These are phyloP conservation scores for Piper betle DNA, from an alignment of 164 flowering plant genomes.

Conservation along the genomic window DNA sequence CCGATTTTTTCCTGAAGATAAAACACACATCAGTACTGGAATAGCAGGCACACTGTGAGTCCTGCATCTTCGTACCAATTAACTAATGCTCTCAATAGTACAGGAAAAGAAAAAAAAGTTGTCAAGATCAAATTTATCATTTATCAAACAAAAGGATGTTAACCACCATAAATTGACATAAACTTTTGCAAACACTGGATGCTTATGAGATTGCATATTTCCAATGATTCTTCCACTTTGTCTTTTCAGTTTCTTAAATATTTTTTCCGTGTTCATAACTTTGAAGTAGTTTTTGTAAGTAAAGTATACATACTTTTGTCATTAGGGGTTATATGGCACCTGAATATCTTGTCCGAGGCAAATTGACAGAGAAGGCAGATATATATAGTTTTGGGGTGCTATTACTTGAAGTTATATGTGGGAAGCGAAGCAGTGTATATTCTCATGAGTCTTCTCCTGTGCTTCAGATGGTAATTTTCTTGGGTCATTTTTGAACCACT, in stretches of 20 bases:
- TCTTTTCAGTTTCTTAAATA: too few relatives aligned
- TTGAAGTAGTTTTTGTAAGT: neutral
- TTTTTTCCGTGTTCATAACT: too few relatives aligned
- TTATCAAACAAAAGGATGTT: too few relatives aligned
- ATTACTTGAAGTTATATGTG: conserved; percentile 7
- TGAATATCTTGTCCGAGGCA: conserved; percentile 10
- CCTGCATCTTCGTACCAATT: neutral
- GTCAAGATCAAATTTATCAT: too few relatives aligned
- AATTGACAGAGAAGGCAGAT: conserved; percentile 11
- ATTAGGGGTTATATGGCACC: conserved; percentile 11
- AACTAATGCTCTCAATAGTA: neutral
- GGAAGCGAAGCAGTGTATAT: conserved; percentile 4
- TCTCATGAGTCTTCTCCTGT: neutral
- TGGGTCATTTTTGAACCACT: neutral
- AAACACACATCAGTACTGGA: conserved; percentile 58
- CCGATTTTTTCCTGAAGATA: conserved; percentile 56
- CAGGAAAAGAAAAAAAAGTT: neutral
- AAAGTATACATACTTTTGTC: neutral
- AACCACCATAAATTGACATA: too few relatives aligned
- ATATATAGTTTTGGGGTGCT: conserved; percentile 10
- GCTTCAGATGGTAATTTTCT: conserved; percentile 5
- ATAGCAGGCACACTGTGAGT: conserved; percentile 77
- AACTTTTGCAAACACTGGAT: too few relatives aligned
- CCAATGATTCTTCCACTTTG: too few relatives aligned
- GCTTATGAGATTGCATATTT: too few relatives aligned